Base-by-base conservation (phyloP, 352 stramenopile genomes). In the Sclerospora graminicola region DNA sequence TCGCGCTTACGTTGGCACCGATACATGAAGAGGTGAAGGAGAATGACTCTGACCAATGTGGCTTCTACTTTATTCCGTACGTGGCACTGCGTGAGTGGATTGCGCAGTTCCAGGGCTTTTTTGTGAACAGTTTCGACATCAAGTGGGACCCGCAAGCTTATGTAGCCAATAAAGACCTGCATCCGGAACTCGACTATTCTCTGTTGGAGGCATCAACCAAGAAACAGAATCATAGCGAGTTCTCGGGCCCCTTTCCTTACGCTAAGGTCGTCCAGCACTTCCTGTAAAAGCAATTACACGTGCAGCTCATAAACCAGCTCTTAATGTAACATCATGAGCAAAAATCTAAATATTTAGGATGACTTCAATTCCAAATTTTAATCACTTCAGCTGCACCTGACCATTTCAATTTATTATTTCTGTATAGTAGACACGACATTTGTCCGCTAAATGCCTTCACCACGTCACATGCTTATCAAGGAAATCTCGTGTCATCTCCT, bases 31-130 rank as follows among this genome's bases (percentile, higher is more conserved):
- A 89, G 38, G 63, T 74, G 30, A 62, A 69, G 35, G 65, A 86
- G 56, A 89, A 87, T 44, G 72, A 87, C 51, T 82, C 68, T 5
- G 78, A 87, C 43, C 68, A 60, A 6, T 89, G 78, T 32, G 74
- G 78, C 19, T 89, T 85, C 60, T 87, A 87, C 64, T 89, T 89
- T 53, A 86, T 84, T 32, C 75, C 78, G 37, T 86, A 87, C 62
- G 70, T 82, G 29, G 69, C 67, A 33, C 57, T 87, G n/a, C 74
- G 77, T 29, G 57, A 62, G 31, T 87, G 69, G 72, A 86, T 84
- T 53, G 63, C 67, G 30, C 78, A 87, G 29, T 86, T 87, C 54
- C 68, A 86, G 55, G 70, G 66, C 23, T 88, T 88, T 54, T 90
- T 83, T 33, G 71, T 86, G 41, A 90, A 84, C 66, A 86, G 66